phyloP scores from a whole-genome alignment of 495 filamentous ascomycete genomes.

The Talaromyces trachyspermus region DNA sequence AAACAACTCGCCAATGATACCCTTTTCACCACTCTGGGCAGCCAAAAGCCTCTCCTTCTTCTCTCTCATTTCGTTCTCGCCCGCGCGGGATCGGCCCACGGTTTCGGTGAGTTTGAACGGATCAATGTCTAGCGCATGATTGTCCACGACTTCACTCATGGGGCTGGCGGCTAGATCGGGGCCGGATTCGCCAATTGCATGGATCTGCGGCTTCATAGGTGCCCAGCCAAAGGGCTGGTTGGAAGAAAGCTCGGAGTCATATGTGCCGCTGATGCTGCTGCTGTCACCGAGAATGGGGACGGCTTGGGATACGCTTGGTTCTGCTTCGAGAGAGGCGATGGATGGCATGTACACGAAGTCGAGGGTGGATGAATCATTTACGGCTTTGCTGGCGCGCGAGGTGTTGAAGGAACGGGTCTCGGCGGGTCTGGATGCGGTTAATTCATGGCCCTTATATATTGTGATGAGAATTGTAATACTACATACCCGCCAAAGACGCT shows the following conservation, averaged over 20 bases:
- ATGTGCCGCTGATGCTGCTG: too few relatives aligned
- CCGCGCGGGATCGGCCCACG: slow-evolving; percentile 36
- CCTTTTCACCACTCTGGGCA: slow-evolving; percentile 19
- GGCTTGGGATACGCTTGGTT: slow-evolving; percentile 23
- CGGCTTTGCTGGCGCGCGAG: slow-evolving; percentile 44
- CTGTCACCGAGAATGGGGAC: slow-evolving; percentile 50
- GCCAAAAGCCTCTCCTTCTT: slow-evolving; percentile 12
- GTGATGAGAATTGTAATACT: not conserved
- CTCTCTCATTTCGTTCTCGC: slow-evolving; percentile 26
- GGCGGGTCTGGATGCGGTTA: slow-evolving; percentile 8
- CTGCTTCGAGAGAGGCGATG: slow-evolving; percentile 34
- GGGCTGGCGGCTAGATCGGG: slow-evolving; percentile 46
- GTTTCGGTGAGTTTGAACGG: slow-evolving; percentile 50
- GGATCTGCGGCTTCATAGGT: slow-evolving; percentile 50
- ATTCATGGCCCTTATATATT: not conserved
- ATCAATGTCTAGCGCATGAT: slow-evolving; percentile 47
- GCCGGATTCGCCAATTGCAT: slow-evolving; percentile 44
- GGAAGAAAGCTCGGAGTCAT: slow-evolving; percentile 14
- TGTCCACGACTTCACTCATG: slow-evolving; percentile 55
- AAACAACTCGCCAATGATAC: slow-evolving; percentile 45
- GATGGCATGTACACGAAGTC: slow-evolving; percentile 58
- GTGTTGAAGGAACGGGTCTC: slow-evolving; percentile 51
- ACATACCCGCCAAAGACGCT: slow-evolving; percentile 35
- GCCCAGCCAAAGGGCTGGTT: slow-evolving; percentile 12
- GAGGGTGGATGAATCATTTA: slow-evolving; percentile 52